These are phyloP conservation scores for Sugiyamaella grinbergsii DNA, from an alignment of 1,139 yeast genomes.

Conservation along the genomic window DNA sequence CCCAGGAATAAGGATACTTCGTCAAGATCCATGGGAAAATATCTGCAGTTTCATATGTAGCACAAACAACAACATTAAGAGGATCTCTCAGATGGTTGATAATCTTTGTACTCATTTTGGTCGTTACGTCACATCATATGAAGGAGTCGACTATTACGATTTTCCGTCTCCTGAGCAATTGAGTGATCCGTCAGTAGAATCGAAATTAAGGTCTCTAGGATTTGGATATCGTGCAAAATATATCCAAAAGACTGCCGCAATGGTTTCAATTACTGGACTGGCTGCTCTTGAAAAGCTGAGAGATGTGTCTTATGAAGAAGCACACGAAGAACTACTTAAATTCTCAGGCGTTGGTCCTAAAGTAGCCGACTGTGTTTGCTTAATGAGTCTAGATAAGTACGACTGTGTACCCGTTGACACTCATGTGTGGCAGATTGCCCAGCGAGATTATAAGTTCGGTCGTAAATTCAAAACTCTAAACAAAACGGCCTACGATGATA, in stretches of 20 bases:
- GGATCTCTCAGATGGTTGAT: conserved; percentile 94
- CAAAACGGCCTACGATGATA: conserved; percentile 61
- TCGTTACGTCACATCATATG: conserved; percentile 54
- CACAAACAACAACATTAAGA: conserved; percentile 90
- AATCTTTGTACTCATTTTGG: conserved; percentile 76
- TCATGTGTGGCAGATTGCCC: conserved; percentile 91
- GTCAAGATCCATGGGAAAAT: conserved; percentile 98
- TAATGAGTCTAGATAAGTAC: conserved; percentile 89
- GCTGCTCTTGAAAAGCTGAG: conserved; percentile 46
- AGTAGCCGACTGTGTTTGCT: conserved; percentile 93
- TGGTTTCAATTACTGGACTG: conserved; percentile 39
- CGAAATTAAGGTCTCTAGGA: conserved; percentile 56
- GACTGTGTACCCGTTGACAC: conserved; percentile 95
- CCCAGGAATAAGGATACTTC: conserved; percentile 75
- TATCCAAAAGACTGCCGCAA: conserved; percentile 73
- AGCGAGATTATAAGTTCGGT: conserved; percentile 70
- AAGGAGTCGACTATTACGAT: conserved; percentile 62
- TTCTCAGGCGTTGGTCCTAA: conserved; percentile 95
- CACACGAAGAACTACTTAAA: conserved; percentile 64
- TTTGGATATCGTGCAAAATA: conserved; percentile 95
- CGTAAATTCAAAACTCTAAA: conserved; percentile 50
- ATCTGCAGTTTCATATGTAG: conserved; percentile 88
- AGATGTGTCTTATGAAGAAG: conserved; percentile 52
- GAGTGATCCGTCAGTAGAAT: conserved; percentile 48
- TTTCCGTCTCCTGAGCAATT: conserved; percentile 70